phyloP scores from a whole-genome alignment of 2,329 filamentous ascomycete genomes.

The Penicillium sp. region DNA sequence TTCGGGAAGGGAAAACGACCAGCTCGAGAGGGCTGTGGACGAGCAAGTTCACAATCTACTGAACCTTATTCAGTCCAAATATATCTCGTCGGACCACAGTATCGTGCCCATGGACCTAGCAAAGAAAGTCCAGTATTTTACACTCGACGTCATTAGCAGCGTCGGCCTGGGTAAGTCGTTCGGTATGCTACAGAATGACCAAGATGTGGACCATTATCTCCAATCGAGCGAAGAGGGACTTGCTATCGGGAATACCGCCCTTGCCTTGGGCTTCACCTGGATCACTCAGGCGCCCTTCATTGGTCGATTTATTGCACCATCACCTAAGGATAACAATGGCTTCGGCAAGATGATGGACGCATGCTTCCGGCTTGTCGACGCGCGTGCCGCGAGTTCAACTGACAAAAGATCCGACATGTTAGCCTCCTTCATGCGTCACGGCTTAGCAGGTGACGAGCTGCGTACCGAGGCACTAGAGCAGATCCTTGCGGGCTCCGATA shows the following conservation, averaged over 20 bases:
- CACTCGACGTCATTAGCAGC: constrained; percentile 58
- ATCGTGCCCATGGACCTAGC: constrained; percentile 47
- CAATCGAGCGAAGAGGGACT: constrained; percentile 34
- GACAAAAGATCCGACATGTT: constrained; percentile 28
- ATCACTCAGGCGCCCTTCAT: constrained; percentile 16
- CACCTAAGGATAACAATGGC: constrained; percentile 21
- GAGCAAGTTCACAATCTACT: constrained; percentile 49
- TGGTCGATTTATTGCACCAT: constrained; percentile 17
- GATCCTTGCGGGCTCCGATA: constrained; percentile 23
- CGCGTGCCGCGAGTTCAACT: constrained; percentile 18
- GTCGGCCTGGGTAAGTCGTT: constrained; percentile 54
- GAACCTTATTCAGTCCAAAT: constrained; percentile 50
- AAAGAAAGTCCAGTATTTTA: constrained; percentile 54
- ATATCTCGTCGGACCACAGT: constrained; percentile 36
- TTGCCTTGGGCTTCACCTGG: constrained; percentile 18
- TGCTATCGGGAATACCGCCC: constrained; percentile 12
- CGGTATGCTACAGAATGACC: constrained; percentile 47
- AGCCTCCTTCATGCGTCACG: constrained; percentile 30
- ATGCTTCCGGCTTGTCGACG: constrained; percentile 18
- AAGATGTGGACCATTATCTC: constrained; percentile 45
- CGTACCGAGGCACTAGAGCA: constrained; percentile 18
- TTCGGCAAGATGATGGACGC: constrained; percentile 25
- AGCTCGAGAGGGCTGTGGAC: constrained; percentile 54
- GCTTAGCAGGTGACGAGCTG: constrained; percentile 16
- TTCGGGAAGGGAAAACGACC: constrained; percentile 56